Conservation (phyloP, 2,329 filamentous ascomycete genomes). For the Trichophyton benhamiae region DNA sequence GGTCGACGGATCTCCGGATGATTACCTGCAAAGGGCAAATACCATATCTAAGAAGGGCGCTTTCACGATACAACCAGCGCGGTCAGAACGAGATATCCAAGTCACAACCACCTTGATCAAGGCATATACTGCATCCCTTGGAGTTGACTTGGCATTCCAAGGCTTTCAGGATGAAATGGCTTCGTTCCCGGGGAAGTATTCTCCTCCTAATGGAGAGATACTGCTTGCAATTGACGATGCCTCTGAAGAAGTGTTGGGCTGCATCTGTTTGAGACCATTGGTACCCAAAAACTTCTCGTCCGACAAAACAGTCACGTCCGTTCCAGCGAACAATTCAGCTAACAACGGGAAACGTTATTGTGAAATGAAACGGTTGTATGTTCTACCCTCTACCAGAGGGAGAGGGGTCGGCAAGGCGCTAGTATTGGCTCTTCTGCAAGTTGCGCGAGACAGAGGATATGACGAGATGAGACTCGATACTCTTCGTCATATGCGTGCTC, state of each 20-base stretch:
- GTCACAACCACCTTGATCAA: conserved; percentile 25
- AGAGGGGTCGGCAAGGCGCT: conserved; percentile 39
- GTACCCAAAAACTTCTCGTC: conserved; percentile 8
- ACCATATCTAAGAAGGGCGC: background rate
- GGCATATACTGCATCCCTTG: conserved; percentile 34
- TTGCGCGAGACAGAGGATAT: conserved; percentile 40
- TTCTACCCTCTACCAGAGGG: conserved; percentile 37
- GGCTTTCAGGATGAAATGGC: conserved; percentile 42
- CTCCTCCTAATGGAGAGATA: conserved; percentile 14
- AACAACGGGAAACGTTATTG: conserved; percentile 19
- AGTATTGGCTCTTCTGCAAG: conserved; percentile 33
- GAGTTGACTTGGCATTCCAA: conserved; percentile 47
- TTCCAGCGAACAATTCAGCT: conserved; percentile 1
- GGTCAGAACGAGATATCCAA: conserved; percentile 7
- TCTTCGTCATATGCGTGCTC: conserved; percentile 40
- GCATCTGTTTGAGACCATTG: conserved; percentile 38
- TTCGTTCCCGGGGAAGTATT: conserved; percentile 44
- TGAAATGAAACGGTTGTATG: conserved; percentile 50
- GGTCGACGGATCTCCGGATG: background rate
- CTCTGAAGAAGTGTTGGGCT: conserved; percentile 30
- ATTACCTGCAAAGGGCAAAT: background rate
- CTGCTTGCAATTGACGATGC: conserved; percentile 7
- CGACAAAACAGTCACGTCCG: conserved; percentile 16
- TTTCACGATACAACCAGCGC: conserved; percentile 10
- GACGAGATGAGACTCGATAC: conserved; percentile 45